Percentiles rank a stretch among this genome's conserved stretches.
phyloP scores from a whole-genome alignment of 2,329 filamentous ascomycete species.

The Cladosporium sp. region DNA sequence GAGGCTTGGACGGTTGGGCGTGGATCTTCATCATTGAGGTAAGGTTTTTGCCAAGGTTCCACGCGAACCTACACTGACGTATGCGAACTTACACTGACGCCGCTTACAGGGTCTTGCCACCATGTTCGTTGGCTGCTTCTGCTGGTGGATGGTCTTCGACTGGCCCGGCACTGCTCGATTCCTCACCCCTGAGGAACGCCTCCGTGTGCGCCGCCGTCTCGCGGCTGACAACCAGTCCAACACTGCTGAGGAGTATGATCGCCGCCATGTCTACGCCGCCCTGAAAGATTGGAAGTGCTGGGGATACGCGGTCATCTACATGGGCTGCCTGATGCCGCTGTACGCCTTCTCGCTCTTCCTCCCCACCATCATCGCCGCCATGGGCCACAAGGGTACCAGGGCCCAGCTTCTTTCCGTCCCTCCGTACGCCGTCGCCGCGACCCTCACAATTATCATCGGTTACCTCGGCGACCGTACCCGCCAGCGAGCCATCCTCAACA shows the following conservation, averaged over 20 bases:
- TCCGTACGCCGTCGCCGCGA: slow-evolving; percentile 65
- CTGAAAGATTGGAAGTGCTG: slow-evolving; percentile 81
- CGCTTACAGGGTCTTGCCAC: slow-evolving; percentile 54
- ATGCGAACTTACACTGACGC: neutral
- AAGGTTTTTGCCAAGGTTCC: neutral
- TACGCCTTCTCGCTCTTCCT: slow-evolving; percentile 30
- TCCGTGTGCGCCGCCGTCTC: slow-evolving; percentile 21
- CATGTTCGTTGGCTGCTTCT: slow-evolving; percentile 48
- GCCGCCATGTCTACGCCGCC: slow-evolving; percentile 22
- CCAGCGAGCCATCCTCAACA: slow-evolving; percentile 73
- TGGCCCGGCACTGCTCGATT: slow-evolving; percentile 55
- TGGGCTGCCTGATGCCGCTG: slow-evolving; percentile 42
- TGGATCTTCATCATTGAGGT: slow-evolving; percentile 44
- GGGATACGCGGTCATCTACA: slow-evolving; percentile 67
- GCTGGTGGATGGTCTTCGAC: slow-evolving; percentile 40
- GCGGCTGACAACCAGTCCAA: slow-evolving; percentile 22
- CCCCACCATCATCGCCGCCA: slow-evolving; percentile 25
- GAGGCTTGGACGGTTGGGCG: slow-evolving; percentile 38
- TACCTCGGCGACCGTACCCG: slow-evolving; percentile 69
- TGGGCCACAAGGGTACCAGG: slow-evolving; percentile 52
- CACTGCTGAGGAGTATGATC: slow-evolving; percentile 22
- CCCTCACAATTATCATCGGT: slow-evolving; percentile 63
- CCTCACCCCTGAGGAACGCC: slow-evolving; percentile 40
- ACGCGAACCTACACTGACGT: no score
- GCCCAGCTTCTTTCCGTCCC: slow-evolving; percentile 69